A percentile compares a stretch with the other conserved stretches of the same genome.
These are phyloP conservation scores for Epichloe glyceriae DNA, from an alignment of 2,329 filamentous ascomycete species.

Conservation along the genomic window DNA sequence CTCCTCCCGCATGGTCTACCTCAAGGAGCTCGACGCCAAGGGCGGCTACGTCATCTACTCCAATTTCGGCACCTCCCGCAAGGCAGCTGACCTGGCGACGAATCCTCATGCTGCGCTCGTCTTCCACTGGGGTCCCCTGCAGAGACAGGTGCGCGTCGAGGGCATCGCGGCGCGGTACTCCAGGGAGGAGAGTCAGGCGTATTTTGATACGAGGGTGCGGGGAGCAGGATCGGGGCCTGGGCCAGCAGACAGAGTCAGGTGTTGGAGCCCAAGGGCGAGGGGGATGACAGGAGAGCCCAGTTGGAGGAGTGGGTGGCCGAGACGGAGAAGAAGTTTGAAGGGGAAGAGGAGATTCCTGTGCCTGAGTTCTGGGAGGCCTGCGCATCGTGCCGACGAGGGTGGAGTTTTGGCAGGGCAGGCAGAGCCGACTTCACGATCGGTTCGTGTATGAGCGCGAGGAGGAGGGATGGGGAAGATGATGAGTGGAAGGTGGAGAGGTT, in stretches of 20 bases:
- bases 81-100: conserved; percentile 51
- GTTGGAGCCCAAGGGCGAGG: conserved; percentile 35
- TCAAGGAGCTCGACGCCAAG: conserved; percentile 76
- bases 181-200: conserved; percentile 56
- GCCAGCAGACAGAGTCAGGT: conserved; percentile 79
- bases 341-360: conserved; percentile 67
- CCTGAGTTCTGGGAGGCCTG: conserved; percentile 88
- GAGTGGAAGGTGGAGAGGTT: conserved; percentile 59
- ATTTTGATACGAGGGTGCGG: conserved; percentile 57
- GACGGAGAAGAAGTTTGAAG: conserved; percentile 62
- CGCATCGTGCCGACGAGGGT: conserved; percentile 73
- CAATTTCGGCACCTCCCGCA: conserved; percentile 72
- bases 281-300: conserved; percentile 56
- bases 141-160: conserved; percentile 86
- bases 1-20: conserved; percentile 75
- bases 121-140: conserved; percentile 80
- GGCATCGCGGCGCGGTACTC: conserved; percentile 56
- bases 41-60: conserved; percentile 82
- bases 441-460: conserved; percentile 66
- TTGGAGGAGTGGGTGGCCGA: conserved; percentile 69
- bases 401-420: conserved; percentile 93
- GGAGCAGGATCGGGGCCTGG: conserved; percentile 82
- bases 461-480: conserved; percentile 16
- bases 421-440: conserved; percentile 83
- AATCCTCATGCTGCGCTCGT: conserved; percentile 75